phyloP scores from a whole-genome alignment of 1,139 yeast species.

The Pichia cactophila region DNA sequence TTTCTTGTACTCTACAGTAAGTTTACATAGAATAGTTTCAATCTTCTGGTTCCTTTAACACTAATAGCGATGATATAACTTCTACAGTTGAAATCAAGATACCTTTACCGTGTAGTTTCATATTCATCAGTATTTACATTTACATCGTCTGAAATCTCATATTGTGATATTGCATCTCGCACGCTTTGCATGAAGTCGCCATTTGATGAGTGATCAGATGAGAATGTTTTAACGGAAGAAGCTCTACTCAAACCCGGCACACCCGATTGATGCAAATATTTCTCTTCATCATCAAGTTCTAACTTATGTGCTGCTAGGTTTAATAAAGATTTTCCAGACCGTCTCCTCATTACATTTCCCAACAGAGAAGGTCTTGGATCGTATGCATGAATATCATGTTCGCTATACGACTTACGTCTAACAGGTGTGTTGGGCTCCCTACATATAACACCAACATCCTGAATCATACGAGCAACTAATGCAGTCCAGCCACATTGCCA shows the following conservation, averaged over 20 bases:
- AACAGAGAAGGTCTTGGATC: constrained; percentile 44
- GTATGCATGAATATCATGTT: constrained; percentile 40
- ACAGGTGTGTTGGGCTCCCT: constrained; percentile 36
- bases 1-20: constrained; percentile 81
- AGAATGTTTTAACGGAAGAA: constrained; percentile 22
- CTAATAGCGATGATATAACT: background rate
- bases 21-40: constrained; percentile 44
- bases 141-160: constrained; percentile 35
- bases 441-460: constrained; percentile 74
- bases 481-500: constrained; percentile 99
- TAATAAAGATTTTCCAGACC: constrained; percentile 63
- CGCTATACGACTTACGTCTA: constrained; percentile 25
- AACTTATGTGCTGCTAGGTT: constrained; percentile 60
- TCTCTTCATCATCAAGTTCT: constrained; percentile 60
- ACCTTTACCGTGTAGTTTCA: constrained; percentile 33
- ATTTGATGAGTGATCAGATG: constrained; percentile 28
- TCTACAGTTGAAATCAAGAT: background rate
- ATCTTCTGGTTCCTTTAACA: background rate
- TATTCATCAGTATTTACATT: constrained; percentile 49
- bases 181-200: constrained; percentile 42
- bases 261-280: constrained; percentile 12
- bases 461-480: constrained; percentile 86
- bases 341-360: constrained; percentile 40
- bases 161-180: constrained; percentile 44
- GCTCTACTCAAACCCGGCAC: constrained; percentile 27